Percentiles rank a stretch among this genome's conserved stretches.
Conservation (phyloP, 1,284 basidiomycete genomes). For the Fomes fomentarius region DNA sequence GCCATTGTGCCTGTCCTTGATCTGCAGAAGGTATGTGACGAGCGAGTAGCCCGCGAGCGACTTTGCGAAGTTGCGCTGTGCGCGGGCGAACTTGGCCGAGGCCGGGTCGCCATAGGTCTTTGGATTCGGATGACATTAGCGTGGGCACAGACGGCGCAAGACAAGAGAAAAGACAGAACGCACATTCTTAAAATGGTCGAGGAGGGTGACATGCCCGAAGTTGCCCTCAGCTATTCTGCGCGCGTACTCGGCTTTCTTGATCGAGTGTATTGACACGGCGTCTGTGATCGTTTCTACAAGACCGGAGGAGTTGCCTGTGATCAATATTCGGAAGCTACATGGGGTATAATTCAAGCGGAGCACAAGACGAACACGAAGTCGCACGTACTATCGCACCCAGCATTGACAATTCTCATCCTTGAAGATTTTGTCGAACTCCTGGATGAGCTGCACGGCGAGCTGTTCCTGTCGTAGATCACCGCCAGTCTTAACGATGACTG, state of each 20-base stretch:
- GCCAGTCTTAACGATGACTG: conserved; percentile 98
- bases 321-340: conserved; percentile 75
- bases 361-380: conserved; percentile 23
- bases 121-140: not conserved
- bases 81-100: conserved; percentile 84
- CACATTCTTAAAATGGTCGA: conserved; percentile 90
- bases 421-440: conserved; percentile 94
- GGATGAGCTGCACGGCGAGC: conserved; percentile 94
- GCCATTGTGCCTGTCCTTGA: conserved; percentile 99
- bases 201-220: conserved; percentile 82
- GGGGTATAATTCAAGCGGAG: not conserved
- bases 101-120: conserved; percentile 91
- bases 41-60: conserved; percentile 96
- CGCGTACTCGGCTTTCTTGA: conserved; percentile 98
- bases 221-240: conserved; percentile 80
- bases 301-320: conserved; percentile 92
- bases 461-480: conserved; percentile 98
- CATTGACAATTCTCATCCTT: conserved; percentile 88
- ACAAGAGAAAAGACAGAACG: no score
- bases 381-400: conserved; percentile 93
- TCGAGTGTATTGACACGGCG: conserved; percentile 97
- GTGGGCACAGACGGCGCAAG: not conserved
- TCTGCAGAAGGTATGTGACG: conserved; percentile 94
- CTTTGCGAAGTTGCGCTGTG: conserved; percentile 91
- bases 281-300: conserved; percentile 96